Evolutionary conservation across 768 basidiomycete species (phyloP).

Genomic region (Hygrocybe coccinea): DNA sequence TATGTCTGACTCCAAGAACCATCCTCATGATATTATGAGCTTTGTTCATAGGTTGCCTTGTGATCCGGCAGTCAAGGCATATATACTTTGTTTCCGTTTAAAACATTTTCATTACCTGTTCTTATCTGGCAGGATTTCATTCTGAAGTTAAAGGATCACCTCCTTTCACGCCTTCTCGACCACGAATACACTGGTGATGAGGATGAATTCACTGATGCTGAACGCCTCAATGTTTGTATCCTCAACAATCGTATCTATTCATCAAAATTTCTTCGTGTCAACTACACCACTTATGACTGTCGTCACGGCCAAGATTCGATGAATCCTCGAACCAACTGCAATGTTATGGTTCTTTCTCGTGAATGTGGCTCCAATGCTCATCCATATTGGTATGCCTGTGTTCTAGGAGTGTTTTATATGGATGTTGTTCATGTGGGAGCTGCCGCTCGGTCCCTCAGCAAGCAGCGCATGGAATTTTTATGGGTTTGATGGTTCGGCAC

Average conservation of each 20-base stretch:
- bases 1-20: conserved; percentile 13
- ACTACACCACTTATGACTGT: conserved; percentile 45
- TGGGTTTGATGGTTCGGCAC: conserved; percentile 16
- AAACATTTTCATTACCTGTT: too few relatives aligned
- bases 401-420: conserved; percentile 7
- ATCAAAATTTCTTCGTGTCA: conserved; percentile 31
- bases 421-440: conserved; percentile 6
- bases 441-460: conserved; percentile 7
- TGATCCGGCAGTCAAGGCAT: conserved; percentile 20
- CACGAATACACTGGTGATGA: conserved; percentile 15
- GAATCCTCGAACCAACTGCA: conserved; percentile 32
- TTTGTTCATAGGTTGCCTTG: conserved; percentile 10
- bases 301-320: conserved; percentile 38
- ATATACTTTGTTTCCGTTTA: too few relatives aligned
- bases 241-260: conserved; percentile 25
- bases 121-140: conserved; percentile 21
- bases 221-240: conserved; percentile 17
- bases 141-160: conserved; percentile 25
- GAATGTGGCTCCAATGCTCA: conserved; percentile 20
- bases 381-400: conserved; percentile 10
- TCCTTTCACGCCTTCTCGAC: conserved; percentile 23
- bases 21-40: conserved; percentile 7
- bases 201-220: conserved; percentile 13
- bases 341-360: conserved; percentile 33
- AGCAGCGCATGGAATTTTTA: conserved; percentile 16